Percentiles rank a stretch among this genome's conserved stretches.
phyloP scores from a whole-genome alignment of 352 stramenopile genomes.

The Globisporangium nagaii region DNA sequence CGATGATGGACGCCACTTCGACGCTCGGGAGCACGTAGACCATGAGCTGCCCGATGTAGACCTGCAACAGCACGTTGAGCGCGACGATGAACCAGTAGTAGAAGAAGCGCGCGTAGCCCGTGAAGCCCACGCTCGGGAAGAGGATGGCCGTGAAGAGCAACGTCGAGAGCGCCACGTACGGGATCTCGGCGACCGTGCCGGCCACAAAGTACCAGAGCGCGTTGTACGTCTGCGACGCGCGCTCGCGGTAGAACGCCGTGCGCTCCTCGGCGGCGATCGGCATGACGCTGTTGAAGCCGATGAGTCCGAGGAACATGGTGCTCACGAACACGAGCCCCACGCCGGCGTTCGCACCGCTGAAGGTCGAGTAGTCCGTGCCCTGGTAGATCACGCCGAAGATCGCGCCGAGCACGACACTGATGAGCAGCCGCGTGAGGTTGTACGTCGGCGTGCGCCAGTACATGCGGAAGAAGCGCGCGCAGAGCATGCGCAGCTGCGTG shows the following conservation, averaged over 20 bases:
- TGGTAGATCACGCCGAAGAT: conserved; percentile 78
- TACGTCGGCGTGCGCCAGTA: conserved; percentile 88
- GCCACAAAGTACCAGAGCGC: conserved; percentile 76
- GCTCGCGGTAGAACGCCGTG: conserved; percentile 91
- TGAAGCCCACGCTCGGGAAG: conserved; percentile 44
- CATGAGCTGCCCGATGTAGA: conserved; percentile 45
- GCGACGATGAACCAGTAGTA: conserved; percentile 39
- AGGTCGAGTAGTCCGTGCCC: conserved; percentile 42
- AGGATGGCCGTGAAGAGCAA: conserved; percentile 35
- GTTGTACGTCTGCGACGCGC: conserved; percentile 88
- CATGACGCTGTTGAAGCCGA: conserved; percentile 76
- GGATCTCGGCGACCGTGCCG: conserved; percentile 75
- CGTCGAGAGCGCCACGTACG: conserved; percentile 34
- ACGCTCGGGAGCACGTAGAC: conserved; percentile 41
- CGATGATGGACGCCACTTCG: conserved; percentile 35
- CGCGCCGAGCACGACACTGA: conserved; percentile 60
- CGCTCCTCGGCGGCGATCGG: conserved; percentile 76
- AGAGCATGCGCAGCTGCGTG: conserved; percentile 36
- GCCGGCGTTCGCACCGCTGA: conserved; percentile 30
- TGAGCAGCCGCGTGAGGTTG: conserved; percentile 70
- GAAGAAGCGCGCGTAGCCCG: conserved; percentile 24
- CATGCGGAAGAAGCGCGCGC: conserved; percentile 56
- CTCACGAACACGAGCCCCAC: conserved; percentile 82
- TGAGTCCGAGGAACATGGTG: conserved; percentile 77
- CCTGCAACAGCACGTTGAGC: conserved; percentile 38